phyloP scores from a whole-genome alignment of 2,329 filamentous ascomycete genomes.

The Fusarium sulawesiense region DNA sequence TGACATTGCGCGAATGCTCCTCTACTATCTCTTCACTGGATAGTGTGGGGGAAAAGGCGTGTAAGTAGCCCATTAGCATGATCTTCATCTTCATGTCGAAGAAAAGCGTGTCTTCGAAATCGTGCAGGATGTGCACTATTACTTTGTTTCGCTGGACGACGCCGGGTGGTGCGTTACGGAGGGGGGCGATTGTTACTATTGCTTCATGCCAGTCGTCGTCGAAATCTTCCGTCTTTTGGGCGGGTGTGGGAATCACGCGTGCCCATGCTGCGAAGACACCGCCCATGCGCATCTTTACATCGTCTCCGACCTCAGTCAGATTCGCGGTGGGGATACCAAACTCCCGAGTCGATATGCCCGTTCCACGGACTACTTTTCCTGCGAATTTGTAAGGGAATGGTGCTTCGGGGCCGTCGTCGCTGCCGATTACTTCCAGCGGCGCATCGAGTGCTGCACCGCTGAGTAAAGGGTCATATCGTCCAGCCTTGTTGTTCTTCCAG shows the following conservation, averaged over 20 bases:
- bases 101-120: constrained; percentile 59
- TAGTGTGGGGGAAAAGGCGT: constrained; percentile 44
- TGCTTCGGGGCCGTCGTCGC: constrained; percentile 61
- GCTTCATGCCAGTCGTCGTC: constrained; percentile 67
- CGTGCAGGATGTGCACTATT: constrained; percentile 65
- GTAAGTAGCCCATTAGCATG: constrained; percentile 70
- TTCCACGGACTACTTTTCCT: constrained; percentile 60
- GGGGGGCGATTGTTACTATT: constrained; percentile 67
- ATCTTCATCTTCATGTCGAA: constrained; percentile 61
- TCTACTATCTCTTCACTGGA: constrained; percentile 44
- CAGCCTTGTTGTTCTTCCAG: constrained; percentile 54
- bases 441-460: constrained; percentile 49
- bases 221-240: constrained; percentile 48
- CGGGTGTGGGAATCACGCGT: constrained; percentile 53
- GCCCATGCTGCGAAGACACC: constrained; percentile 77
- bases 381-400: constrained; percentile 66
- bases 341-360: constrained; percentile 53
- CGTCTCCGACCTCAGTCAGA: constrained; percentile 62
- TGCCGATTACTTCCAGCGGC: constrained; percentile 56
- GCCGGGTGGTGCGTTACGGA: constrained; percentile 57
- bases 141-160: constrained; percentile 64
- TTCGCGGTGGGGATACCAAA: constrained; percentile 66
- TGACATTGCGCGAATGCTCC: constrained; percentile 55
- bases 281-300: constrained; percentile 64
- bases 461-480: constrained; percentile 52